Evolutionary conservation across 2,329 filamentous ascomycete genomes (phyloP), one percentile per base, ranked within the genome.

Genomic region (Clonostachys sp.): DNA sequence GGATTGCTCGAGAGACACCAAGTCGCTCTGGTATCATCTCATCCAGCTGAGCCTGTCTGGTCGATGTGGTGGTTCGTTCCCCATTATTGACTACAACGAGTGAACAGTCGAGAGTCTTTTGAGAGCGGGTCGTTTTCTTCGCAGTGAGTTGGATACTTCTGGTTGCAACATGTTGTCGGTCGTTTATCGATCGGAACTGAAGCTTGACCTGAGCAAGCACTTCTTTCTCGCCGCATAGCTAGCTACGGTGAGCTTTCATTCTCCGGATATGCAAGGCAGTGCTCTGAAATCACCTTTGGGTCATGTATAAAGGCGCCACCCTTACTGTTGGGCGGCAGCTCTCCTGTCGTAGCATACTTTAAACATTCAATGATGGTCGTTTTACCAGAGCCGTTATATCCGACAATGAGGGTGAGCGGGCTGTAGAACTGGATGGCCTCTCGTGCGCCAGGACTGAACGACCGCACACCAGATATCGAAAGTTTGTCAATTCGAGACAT

Each of bases 301-400:
- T 99, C 94, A 64, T 99, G 92, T 53, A 99, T 90, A 64, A 97
- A 99, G 44, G 92, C 91, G 34, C 91, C 91, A 30, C 87, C 87
- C 56, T 85, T 87, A 72, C 86, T 91, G 73, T 96, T 96, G 34
- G 94, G 90, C 2, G 94, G 94, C 43, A 95, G 80, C 60, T 95
- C 88, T 48, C 94, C 95, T 8, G 91, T 96, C 16, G 95, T 96
- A 45, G 89, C 91, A 83, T 96, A 99, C 64, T 96, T 96, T 61
- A 99, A 86, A 64, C 91, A 95, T 68, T 99, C 94, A 68, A 99
- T 99, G 62, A 99, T 96, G 49, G 94, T 97, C 10, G 94, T 99
- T 73, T 99, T 99, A 52, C 94, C 94, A 1, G 92, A 97, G 47
- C 94, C 94, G 72, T 99, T 99, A 68, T 91, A 89, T 49, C 94